phyloP scores from a whole-genome alignment of 345 rosid genomes.

The Ricinus communis region DNA sequence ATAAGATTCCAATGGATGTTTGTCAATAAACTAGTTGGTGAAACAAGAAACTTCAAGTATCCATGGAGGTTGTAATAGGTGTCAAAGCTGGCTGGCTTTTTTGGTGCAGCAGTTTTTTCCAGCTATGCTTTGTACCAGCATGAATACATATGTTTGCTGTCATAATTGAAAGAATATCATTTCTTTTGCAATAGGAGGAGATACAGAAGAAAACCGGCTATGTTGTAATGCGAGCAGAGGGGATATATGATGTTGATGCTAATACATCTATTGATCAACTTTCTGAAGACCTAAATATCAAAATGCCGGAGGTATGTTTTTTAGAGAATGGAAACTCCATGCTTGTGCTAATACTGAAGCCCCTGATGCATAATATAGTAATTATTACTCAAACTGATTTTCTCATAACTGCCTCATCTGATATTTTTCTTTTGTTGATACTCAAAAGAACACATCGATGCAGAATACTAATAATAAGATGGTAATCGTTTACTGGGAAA shows the following conservation, averaged over 20 bases:
- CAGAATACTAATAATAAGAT: neutral
- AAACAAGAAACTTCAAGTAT: neutral
- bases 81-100: slow-evolving; percentile 5
- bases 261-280: slow-evolving; percentile 96
- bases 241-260: slow-evolving; percentile 93
- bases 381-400: neutral
- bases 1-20: neutral
- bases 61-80: neutral
- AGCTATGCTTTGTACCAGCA: neutral
- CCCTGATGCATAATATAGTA: neutral
- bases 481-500: neutral
- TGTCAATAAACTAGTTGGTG: slow-evolving; percentile 3
- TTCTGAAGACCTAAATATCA: slow-evolving; percentile 85
- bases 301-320: slow-evolving; percentile 88
- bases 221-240: slow-evolving; percentile 95
- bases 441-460: neutral
- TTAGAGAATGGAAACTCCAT: neutral
- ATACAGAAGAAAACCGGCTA: slow-evolving; percentile 98
- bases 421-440: neutral
- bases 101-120: neutral
- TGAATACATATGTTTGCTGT: neutral
- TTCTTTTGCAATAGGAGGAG: slow-evolving; percentile 68
- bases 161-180: neutral
- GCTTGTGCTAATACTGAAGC: neutral
- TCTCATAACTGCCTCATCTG: neutral